A percentile compares a stretch with the other conserved stretches of the same genome.
Conservation (phyloP, 2,329 filamentous ascomycete species). For the Pestalotiopsis sp. region DNA sequence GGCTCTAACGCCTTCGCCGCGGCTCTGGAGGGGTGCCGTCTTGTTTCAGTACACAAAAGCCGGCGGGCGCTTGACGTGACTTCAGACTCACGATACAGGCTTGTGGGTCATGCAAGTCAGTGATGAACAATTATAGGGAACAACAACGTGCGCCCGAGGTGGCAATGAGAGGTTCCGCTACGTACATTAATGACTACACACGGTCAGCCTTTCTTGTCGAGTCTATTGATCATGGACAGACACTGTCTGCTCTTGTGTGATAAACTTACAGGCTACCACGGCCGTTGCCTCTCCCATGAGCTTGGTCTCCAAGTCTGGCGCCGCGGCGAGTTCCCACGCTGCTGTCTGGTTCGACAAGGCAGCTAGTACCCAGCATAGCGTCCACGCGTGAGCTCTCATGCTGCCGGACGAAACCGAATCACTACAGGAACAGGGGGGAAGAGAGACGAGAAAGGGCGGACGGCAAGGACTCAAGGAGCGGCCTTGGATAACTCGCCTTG, state of each 20-base stretch:
- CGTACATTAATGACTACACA: constrained; percentile 3
- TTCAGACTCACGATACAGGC: background rate
- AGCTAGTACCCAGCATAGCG: background rate
- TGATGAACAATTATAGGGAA: background rate
- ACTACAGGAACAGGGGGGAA: too few relatives aligned
- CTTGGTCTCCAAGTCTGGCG: background rate
- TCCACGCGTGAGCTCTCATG: background rate
- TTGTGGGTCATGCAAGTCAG: background rate
- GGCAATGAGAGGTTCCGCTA: background rate
- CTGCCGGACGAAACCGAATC: background rate
- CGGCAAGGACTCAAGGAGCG: too few relatives aligned
- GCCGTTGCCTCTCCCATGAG: background rate
- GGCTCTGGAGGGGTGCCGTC: background rate
- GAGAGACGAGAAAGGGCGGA: too few relatives aligned
- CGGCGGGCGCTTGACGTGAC: too few relatives aligned
- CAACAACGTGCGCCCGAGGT: background rate
- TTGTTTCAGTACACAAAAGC: too few relatives aligned
- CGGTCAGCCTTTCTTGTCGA: background rate
- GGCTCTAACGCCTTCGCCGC: constrained; percentile 19
- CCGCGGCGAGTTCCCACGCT: background rate
- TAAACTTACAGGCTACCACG: constrained; percentile 7
- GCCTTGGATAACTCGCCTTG: too few relatives aligned
- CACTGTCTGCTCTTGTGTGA: background rate
- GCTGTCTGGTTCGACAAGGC: background rate
- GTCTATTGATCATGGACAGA: background rate